phyloP scores from a whole-genome alignment of 2,329 filamentous ascomycete genomes.

The Dothideomycetidae sp. region DNA sequence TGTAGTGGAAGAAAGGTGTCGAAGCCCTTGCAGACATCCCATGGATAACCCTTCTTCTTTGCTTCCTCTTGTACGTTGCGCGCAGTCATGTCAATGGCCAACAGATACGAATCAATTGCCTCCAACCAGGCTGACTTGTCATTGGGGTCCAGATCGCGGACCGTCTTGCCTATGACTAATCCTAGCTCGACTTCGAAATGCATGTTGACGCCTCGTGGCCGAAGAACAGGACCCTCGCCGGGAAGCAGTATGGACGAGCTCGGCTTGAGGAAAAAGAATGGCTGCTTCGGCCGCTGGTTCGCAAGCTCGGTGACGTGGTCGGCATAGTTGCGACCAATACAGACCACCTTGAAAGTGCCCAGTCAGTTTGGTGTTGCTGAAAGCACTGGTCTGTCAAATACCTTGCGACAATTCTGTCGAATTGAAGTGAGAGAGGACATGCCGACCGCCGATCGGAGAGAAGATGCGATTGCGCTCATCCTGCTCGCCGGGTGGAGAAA shows the following conservation, averaged over 20 bases:
- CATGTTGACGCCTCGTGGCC: slow-evolving; percentile 67
- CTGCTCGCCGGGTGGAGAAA: neutral
- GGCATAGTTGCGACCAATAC: slow-evolving; percentile 92
- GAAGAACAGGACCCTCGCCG: slow-evolving; percentile 62
- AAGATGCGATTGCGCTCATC: slow-evolving; percentile 4
- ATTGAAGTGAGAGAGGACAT: slow-evolving; percentile 7
- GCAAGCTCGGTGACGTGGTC: slow-evolving; percentile 91
- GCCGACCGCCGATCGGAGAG: slow-evolving; percentile 6
- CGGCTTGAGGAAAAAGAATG: slow-evolving; percentile 98
- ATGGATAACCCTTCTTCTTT: slow-evolving; percentile 91
- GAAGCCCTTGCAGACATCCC: slow-evolving; percentile 94
- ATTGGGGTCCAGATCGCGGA: slow-evolving; percentile 61
- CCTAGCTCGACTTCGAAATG: slow-evolving; percentile 95
- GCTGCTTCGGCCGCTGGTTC: slow-evolving; percentile 75
- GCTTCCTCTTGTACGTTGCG: slow-evolving; percentile 92
- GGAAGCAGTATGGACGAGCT: slow-evolving; percentile 72
- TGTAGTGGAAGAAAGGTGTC: slow-evolving; percentile 92
- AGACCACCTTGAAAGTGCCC: slow-evolving; percentile 59
- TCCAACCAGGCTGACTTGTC: slow-evolving; percentile 65
- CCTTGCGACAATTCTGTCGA: slow-evolving; percentile 8
- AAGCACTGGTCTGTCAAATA: slow-evolving; percentile 1
- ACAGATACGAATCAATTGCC: slow-evolving; percentile 72
- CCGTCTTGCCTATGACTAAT: slow-evolving; percentile 67
- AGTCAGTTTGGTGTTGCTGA: no score
- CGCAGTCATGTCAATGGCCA: slow-evolving; percentile 94